Evolutionary conservation across 2,329 filamentous ascomycete genomes (phyloP).

Genomic region (Zymoseptoria crescenta): DNA sequence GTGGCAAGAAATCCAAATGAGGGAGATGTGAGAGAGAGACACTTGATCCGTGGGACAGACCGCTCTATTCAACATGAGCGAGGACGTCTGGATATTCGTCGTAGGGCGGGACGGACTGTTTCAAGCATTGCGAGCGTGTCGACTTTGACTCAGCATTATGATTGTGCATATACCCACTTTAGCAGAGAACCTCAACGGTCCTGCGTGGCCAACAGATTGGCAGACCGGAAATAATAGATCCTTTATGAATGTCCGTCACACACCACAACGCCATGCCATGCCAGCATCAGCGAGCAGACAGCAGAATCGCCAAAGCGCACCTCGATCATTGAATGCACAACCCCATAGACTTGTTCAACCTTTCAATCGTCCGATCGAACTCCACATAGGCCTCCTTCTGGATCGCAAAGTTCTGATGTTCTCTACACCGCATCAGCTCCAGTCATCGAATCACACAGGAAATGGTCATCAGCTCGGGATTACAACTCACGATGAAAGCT

Average conservation of each 20-base stretch:
- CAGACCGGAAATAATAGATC: not conserved
- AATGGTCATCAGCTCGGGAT: not conserved
- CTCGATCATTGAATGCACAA: conserved; percentile 41
- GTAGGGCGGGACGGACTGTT: not conserved
- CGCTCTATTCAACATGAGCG: conserved; percentile 28
- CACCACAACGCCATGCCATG: not conserved
- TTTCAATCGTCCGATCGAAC: conserved; percentile 61
- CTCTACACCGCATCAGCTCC: conserved; percentile 1
- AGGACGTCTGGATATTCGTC: conserved; percentile 3
- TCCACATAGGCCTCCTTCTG: conserved; percentile 44
- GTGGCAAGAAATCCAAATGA: conserved; percentile 17
- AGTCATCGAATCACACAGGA: not conserved
- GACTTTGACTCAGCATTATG: not conserved
- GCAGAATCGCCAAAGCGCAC: too few species aligned
- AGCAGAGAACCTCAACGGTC: not conserved
- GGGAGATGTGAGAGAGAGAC: not conserved
- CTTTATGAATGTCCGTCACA: not conserved
- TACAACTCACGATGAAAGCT: not conserved
- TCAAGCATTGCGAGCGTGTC: not conserved
- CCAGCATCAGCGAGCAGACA: too few species aligned
- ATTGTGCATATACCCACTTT: not conserved
- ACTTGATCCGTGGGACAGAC: conserved; percentile 15
- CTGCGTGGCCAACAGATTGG: not conserved
- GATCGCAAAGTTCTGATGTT: conserved; percentile 3
- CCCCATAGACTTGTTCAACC: conserved; percentile 68